These are phyloP conservation scores for Selaginella tamariscina DNA, from an alignment of 75 land plant species.

Conservation along the genomic window DNA sequence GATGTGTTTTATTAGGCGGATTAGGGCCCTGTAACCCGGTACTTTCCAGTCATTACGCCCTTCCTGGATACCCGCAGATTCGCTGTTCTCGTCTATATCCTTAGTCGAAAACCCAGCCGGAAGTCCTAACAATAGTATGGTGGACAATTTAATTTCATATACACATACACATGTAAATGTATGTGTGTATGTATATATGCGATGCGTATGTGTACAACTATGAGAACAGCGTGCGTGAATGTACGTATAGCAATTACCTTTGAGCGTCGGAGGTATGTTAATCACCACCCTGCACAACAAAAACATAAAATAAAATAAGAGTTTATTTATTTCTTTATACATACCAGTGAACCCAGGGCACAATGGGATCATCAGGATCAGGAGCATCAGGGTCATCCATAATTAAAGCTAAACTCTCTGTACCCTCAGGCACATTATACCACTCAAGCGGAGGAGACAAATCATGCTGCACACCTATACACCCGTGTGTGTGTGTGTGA, in stretches of 20 bases:
- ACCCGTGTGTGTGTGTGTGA: no score
- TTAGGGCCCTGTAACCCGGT: constrained; percentile 67
- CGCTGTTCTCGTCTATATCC: constrained; percentile 37
- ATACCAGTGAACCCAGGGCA: constrained; percentile 4
- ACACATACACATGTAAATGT: no score
- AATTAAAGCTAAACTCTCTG: neutral
- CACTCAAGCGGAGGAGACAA: neutral
- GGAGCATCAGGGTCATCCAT: constrained; percentile 7
- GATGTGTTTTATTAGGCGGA: constrained; percentile 42
- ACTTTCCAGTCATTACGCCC: constrained; percentile 58
- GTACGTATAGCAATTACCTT: constrained; percentile 18
- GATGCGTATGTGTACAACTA: no score
- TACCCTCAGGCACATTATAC: neutral
- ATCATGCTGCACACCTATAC: neutral
- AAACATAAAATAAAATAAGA: neutral
- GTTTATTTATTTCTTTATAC: neutral
- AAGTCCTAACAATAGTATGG: constrained; percentile 32
- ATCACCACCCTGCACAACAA: constrained; percentile 28
- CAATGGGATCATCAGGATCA: constrained; percentile 10
- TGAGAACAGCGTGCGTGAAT: no score
- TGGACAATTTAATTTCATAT: neutral
- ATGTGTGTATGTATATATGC: no score
- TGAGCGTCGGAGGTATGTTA: constrained; percentile 37
- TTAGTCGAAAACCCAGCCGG: constrained; percentile 70
- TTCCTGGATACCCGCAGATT: constrained; percentile 46